Base-by-base conservation (phyloP, 1,139 yeast species). In the Arxiozyma heterogenica region DNA sequence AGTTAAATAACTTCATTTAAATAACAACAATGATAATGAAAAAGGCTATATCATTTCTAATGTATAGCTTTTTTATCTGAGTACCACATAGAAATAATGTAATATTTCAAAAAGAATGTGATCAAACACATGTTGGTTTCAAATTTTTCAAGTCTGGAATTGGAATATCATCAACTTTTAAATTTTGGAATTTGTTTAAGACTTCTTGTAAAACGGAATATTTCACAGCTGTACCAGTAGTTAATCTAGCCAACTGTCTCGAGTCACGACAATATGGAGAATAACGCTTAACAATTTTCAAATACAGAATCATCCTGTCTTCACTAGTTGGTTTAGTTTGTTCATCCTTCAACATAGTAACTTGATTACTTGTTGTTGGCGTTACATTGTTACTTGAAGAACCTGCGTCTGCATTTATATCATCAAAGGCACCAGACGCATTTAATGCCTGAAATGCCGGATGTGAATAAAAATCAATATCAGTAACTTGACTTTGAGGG, bases 281-380 rank as follows among this genome's bases (percentile, higher is more conserved):
- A 59, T 75, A 85, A 25, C 75, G 66, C 58, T 79, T 77, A 61
- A 84, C 78, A 51, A 85, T 72, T 54, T 81, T 76, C 68, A 81
- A 77, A 69, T 84, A 86, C 21, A 84, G 70, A 43, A 74, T 74
- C 57, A 75, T 75, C 69, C 88, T 76, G 49, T 75, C 76, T 1
- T 67, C 66, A n/a, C 68, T 57, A 23, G 45, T 25, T 20, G 49
- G 48, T 6, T 27, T 43, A 5, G 27, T 44, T 41, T 49, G 45
- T 39, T 52, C 49, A 27, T 50, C 38, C 41, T 47, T 51, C 21
- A 52, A 41, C 11, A 46, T 21, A 27, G 56, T 25, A 12, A 25
- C 50, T 22, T 49, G 44, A 18, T 51, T 38, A 21, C 47, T 48
- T 41, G 60, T 55, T 17, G 59, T 51, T 21, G 58, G 54, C 17